Evolutionary conservation across 495 filamentous ascomycete genomes (phyloP), one percentile per base, ranked within the genome.

Genomic region (Glarea lozoyensis): DNA sequence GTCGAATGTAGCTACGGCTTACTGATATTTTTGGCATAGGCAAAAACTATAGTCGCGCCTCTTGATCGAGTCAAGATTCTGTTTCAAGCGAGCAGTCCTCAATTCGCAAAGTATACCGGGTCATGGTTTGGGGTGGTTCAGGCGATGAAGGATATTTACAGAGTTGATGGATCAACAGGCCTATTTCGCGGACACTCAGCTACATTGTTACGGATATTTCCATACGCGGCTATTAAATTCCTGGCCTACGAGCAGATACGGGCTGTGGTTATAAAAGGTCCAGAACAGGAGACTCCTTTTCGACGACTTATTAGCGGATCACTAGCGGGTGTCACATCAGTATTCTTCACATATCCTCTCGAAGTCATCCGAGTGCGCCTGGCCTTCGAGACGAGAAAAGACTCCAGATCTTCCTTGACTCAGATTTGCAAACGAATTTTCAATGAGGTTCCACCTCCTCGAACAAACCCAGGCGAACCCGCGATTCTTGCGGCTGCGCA

Each of bases 41-140:
- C 86, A 50, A 98, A 98, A 72, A 95, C 90, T 1, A 69, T 93
- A 13, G 94, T 98, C 11, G 92, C 86, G 19, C 92, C 92, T 24
- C 85, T 98, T 42, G 92, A 98, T 66, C 81, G 92, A 33, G 92
- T 98, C 57, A 98, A 98, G 62, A 98, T 98, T 59, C 82, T 98
- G 38, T 97, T 98, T 68, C 92, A 98, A 64, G 81, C 92, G 40
- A 85, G 84, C 44, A 95, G 88, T 57, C 92, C 92, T 3, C 82
- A 93, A 52, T 98, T 94, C 59, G 70, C 80, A 21, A 94, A 92
- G 64, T 97, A 97, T 60, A 78, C 83, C 0, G 85, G 88, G 30
- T 84, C 78, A 25, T 96, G 88, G 86, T 70, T 71, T 46, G 92
- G 92, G 21, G 74, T 92, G 10, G 69, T 73, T 3, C 63, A 68